These are phyloP conservation scores for Pyrus betulifolia DNA, from an alignment of 306 rosid genomes.

Conservation along the genomic window DNA sequence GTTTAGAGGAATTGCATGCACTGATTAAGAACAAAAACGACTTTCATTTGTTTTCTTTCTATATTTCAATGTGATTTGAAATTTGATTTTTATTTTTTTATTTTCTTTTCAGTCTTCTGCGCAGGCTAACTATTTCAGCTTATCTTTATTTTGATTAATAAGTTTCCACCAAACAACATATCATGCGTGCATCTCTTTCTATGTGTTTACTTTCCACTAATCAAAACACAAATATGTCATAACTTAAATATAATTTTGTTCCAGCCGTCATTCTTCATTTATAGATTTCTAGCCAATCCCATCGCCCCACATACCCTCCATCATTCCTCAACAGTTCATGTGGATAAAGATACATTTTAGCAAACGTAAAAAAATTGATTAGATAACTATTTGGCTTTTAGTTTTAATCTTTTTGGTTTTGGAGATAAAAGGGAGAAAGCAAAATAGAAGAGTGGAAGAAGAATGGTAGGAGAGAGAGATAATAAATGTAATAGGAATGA, in stretches of 20 bases:
- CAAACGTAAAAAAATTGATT: not conserved
- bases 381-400: no score
- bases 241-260: not conserved
- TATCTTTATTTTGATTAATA: not conserved
- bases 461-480: no score
- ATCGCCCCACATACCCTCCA: not conserved
- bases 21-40: not conserved
- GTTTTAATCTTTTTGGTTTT: no score
- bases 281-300: not conserved
- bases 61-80: not conserved
- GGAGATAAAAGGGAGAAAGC: no score
- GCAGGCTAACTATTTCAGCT: not conserved
- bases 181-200: not conserved
- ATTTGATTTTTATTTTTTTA: not conserved
- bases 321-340: no score
- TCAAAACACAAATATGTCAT: not conserved
- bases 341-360: not conserved
- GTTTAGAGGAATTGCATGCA: not conserved
- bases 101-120: not conserved
- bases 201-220: not conserved
- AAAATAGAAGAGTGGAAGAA: no score
- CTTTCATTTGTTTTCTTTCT: not conserved
- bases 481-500: no score
- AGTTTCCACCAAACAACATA: no score
- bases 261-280: not conserved